These are phyloP conservation scores for Rhododendron kiyosumense DNA, from an alignment of 148 eudicot species.

Conservation along the genomic window DNA sequence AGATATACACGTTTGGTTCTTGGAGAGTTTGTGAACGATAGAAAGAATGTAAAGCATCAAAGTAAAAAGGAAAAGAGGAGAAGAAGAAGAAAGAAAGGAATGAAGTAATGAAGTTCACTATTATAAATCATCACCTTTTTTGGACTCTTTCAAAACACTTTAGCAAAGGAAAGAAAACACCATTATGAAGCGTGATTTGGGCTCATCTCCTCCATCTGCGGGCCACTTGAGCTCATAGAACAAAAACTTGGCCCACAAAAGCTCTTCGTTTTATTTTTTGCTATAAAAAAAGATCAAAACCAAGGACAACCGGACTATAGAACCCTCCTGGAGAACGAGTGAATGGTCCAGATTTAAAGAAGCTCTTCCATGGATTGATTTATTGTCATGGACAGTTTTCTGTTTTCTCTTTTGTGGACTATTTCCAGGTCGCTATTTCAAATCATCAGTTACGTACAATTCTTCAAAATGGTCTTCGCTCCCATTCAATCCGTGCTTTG, in stretches of 20 bases:
- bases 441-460: too few relatives aligned
- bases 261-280: neutral
- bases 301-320: too few relatives aligned
- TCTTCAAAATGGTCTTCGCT: too few relatives aligned
- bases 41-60: neutral
- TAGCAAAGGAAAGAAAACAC: neutral
- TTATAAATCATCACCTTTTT: neutral
- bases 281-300: too few relatives aligned
- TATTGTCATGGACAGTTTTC: too few relatives aligned
- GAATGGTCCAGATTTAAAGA: too few relatives aligned
- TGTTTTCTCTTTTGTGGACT: too few relatives aligned
- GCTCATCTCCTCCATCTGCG: neutral
- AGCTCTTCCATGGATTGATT: too few relatives aligned
- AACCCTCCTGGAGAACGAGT: too few relatives aligned
- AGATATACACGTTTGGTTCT: too few relatives aligned
- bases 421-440: too few relatives aligned
- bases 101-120: neutral
- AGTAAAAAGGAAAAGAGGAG: neutral
- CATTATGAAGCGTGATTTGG: slow-evolving; percentile 6
- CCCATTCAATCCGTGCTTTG: neutral
- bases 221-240: neutral
- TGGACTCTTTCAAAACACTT: neutral
- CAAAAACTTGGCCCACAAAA: slow-evolving; percentile 8
- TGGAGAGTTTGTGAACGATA: too few relatives aligned
- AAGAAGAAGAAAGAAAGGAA: neutral